Evolutionary conservation across 768 basidiomycete species (phyloP).

Genomic region (Boletus rex-veris): DNA sequence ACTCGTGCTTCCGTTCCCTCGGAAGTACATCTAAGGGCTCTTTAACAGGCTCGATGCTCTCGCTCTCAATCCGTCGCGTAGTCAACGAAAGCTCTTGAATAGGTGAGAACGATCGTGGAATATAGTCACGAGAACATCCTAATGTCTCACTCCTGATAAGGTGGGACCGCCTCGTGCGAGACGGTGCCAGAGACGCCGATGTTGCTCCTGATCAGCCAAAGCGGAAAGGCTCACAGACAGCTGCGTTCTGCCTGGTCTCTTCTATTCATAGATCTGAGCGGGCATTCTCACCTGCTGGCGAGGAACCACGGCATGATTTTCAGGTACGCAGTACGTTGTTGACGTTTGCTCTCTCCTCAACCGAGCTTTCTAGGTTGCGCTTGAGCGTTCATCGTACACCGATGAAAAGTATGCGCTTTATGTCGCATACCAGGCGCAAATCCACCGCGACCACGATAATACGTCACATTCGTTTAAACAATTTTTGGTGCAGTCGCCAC

Average conservation of each 20-base stretch:
- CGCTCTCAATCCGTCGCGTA: slow-evolving; percentile 65
- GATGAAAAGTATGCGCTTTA: slow-evolving; percentile 80
- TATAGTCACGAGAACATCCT: background rate
- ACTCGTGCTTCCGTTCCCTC: slow-evolving; percentile 2
- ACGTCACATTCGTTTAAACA: slow-evolving; percentile 52
- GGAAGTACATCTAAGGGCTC: slow-evolving; percentile 14
- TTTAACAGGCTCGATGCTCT: slow-evolving; percentile 58
- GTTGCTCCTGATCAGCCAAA: slow-evolving; percentile 8
- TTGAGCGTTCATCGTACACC: slow-evolving; percentile 76
- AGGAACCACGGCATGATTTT: slow-evolving; percentile 48
- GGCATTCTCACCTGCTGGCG: slow-evolving; percentile 26
- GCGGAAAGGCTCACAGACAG: slow-evolving; percentile 6
- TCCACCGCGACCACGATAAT: slow-evolving; percentile 68
- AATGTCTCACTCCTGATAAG: slow-evolving; percentile 32
- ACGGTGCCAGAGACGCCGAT: slow-evolving; percentile 36
- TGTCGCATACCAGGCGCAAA: slow-evolving; percentile 68
- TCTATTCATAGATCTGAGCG: slow-evolving; percentile 59
- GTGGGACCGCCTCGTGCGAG: slow-evolving; percentile 68
- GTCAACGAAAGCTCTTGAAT: slow-evolving; percentile 72
- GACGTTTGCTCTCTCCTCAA: background rate
- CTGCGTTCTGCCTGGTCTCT: slow-evolving; percentile 40
- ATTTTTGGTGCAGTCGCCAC: slow-evolving; percentile 79
- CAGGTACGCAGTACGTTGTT: slow-evolving; percentile 41
- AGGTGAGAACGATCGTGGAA: slow-evolving; percentile 40
- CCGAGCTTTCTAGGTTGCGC: slow-evolving; percentile 47